Conservation (phyloP, 2,329 filamentous ascomycete species). For the Gyromitra esculenta region DNA sequence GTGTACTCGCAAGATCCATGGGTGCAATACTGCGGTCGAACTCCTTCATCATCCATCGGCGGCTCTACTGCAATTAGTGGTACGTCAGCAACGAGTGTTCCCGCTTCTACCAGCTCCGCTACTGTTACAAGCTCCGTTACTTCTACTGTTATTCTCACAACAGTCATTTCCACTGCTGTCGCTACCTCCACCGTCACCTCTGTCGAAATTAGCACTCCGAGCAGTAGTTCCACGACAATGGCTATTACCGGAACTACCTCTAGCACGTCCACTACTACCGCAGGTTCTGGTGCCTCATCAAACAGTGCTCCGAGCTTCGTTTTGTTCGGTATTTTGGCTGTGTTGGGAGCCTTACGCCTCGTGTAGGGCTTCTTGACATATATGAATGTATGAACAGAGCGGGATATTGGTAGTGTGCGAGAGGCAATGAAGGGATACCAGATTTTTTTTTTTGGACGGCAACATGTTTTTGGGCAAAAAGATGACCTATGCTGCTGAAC, state of each 20-base stretch:
- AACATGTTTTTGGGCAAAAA: not conserved
- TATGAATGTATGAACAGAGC: not conserved
- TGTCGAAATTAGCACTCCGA: no score
- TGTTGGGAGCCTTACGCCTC: not conserved
- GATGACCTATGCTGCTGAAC: not conserved
- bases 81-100: not conserved
- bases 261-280: not conserved
- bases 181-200: not conserved
- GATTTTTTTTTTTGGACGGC: not conserved
- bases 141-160: not conserved
- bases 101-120: not conserved
- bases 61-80: not conserved
- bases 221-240: not conserved
- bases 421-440: not conserved
- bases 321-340: slow-evolving; percentile 4
- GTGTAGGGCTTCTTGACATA: not conserved
- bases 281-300: not conserved
- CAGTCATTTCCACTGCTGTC: not conserved
- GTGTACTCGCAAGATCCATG: not conserved
- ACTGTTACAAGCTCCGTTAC: not conserved
- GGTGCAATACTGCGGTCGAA: slow-evolving; percentile 2
- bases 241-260: not conserved
- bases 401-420: not conserved
- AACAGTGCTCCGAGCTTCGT: not conserved
- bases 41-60: not conserved